Evolutionary conservation across 164 flowering plant species (phyloP).

Genomic region (Magnolia kwangsiensis): DNA sequence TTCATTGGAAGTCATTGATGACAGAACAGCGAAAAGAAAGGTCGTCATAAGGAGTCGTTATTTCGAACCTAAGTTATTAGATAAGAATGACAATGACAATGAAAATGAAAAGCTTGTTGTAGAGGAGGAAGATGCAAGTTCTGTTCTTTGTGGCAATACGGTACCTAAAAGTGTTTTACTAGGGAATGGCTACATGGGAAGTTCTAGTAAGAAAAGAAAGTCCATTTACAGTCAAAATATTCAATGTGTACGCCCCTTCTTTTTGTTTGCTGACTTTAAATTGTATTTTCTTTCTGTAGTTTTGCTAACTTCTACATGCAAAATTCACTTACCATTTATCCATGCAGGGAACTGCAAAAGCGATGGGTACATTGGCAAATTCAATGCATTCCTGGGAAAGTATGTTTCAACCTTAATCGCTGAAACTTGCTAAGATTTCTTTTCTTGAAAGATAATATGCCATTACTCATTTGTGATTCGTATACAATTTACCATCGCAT

Average conservation of each 20-base stretch:
- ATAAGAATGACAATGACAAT: constrained; percentile 22
- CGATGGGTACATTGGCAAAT: constrained; percentile 23
- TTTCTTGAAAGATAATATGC: not conserved
- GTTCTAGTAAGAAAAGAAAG: constrained; percentile 39
- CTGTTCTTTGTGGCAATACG: constrained; percentile 12
- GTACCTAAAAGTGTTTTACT: constrained; percentile 9
- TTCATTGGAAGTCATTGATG: constrained; percentile 20
- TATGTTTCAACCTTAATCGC: constrained; percentile 17
- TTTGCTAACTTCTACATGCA: not conserved
- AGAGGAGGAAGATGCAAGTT: constrained; percentile 10
- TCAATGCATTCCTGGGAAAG: constrained; percentile 21
- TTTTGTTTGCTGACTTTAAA: constrained; percentile 2
- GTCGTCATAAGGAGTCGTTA: constrained; percentile 50
- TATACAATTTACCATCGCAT: not conserved
- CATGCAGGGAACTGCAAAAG: constrained; percentile 34
- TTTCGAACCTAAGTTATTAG: constrained; percentile 41
- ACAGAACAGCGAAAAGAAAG: constrained; percentile 28
- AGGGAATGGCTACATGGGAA: constrained; percentile 12
- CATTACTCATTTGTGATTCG: not conserved
- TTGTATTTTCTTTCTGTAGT: not conserved
- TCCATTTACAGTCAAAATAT: constrained; percentile 13
- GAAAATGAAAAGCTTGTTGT: constrained; percentile 22
- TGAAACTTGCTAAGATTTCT: not conserved
- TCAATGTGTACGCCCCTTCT: constrained; percentile 28
- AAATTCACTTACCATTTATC: not conserved